phyloP scores from a whole-genome alignment of 352 stramenopile species.

The Aphanomyces stellatus region DNA sequence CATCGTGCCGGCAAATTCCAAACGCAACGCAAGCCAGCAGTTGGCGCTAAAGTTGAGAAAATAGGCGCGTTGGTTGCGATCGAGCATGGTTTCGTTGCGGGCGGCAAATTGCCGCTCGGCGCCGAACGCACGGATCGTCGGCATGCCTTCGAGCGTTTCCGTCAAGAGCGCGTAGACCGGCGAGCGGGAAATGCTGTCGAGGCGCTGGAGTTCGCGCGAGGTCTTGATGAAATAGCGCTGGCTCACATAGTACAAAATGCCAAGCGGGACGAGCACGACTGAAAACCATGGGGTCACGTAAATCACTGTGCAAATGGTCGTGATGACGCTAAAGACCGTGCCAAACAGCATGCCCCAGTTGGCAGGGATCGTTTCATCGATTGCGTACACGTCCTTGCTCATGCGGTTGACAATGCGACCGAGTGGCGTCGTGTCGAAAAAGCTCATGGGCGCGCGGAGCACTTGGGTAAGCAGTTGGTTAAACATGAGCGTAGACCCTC shows the following conservation, averaged over 20 bases:
- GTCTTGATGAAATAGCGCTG: conserved; percentile 63
- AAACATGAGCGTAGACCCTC: conserved; percentile 21
- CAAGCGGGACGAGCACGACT: conserved; percentile 34
- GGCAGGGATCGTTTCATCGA: conserved; percentile 73
- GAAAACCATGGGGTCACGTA: conserved; percentile 70
- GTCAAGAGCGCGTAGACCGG: conserved; percentile 79
- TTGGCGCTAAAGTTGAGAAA: conserved; percentile 27
- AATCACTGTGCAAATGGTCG: conserved; percentile 32
- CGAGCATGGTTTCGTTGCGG: not conserved
- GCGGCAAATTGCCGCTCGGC: not conserved
- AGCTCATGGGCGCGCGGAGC: conserved; percentile 62
- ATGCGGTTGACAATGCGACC: conserved; percentile 21
- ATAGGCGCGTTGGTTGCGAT: not conserved
- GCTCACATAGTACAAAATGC: conserved; percentile 55
- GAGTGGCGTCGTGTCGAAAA: conserved; percentile 62
- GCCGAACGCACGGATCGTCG: conserved; percentile 6
- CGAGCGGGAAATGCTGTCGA: conserved; percentile 53
- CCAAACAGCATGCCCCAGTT: conserved; percentile 17
- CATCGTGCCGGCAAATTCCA: conserved; percentile 81
- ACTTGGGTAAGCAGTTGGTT: conserved; percentile 29
- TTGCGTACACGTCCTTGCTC: conserved; percentile 24
- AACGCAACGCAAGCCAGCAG: conserved; percentile 81
- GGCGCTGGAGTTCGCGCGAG: conserved; percentile 61
- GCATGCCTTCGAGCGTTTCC: conserved; percentile 36
- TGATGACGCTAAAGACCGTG: conserved; percentile 38